These are phyloP conservation scores for Sporothrix dimorphospora DNA, from an alignment of 2,329 filamentous ascomycete genomes.

Conservation along the genomic window DNA sequence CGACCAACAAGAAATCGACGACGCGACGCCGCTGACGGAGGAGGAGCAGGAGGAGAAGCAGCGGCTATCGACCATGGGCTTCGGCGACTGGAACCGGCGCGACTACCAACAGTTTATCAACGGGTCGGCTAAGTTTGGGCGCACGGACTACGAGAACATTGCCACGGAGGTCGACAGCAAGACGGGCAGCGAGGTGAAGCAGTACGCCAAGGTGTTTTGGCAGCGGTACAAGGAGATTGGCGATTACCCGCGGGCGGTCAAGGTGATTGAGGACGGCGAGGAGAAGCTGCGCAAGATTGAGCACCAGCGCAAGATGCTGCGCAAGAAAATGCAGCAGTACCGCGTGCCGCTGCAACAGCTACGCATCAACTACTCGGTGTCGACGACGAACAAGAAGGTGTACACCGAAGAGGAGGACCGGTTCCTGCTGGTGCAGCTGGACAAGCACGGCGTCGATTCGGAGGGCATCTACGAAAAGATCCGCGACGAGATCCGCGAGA, in stretches of 20 bases:
- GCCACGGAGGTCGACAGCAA: conserved; percentile 91
- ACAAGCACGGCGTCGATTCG: conserved; percentile 88
- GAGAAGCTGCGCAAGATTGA: conserved; percentile 86
- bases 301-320: conserved; percentile 88
- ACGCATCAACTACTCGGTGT: conserved; percentile 98
- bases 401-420: conserved; percentile 98
- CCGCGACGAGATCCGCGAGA: conserved; percentile 94
- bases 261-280: conserved; percentile 89
- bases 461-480: conserved; percentile 91
- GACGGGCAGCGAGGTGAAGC: conserved; percentile 78
- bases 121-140: conserved; percentile 88
- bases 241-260: conserved; percentile 87
- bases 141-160: conserved; percentile 82
- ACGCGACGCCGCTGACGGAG: conserved; percentile 83
- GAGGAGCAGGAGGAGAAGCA: conserved; percentile 89
- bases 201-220: conserved; percentile 96
- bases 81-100: conserved; percentile 92
- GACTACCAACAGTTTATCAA: conserved; percentile 99
- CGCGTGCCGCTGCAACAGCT: conserved; percentile 97
- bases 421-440: conserved; percentile 89
- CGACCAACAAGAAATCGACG: conserved; percentile 91
- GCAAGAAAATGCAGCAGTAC: conserved; percentile 94
- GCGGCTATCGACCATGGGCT: conserved; percentile 78
- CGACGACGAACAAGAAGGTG: conserved; percentile 99
- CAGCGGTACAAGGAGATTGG: conserved; percentile 87